Base-by-base conservation (phyloP, 2,329 filamentous ascomycete species). In the Cladosporium sp. region DNA sequence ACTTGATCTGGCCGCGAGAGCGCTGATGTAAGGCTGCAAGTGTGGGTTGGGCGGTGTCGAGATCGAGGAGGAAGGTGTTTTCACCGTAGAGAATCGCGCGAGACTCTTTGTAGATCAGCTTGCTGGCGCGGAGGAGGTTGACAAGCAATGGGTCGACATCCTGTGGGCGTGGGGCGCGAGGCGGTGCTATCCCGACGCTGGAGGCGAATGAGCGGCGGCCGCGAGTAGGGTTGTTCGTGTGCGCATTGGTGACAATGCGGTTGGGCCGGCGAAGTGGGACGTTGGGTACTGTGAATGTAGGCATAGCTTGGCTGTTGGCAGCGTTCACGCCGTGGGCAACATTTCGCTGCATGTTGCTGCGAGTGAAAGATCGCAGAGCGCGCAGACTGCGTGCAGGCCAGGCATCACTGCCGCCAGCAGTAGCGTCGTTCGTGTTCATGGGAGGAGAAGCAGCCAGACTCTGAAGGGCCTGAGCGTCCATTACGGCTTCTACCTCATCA, bases 21-120 rank as follows among this genome's bases (percentile, higher is more conserved):
- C 79, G 79, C 67, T 82, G 80, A 64, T 80, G 79, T 0, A 82
- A 70, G 1, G 73, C 73, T 1, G 70, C 70, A 10, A 82, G 75
- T 1, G 79, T 78, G 46, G 74, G 69, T 48, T 79, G 73, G 1
- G 78, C 79, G 14, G 70, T 76, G 36, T 72, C 67, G 25, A 82
- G 73, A 62, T 76, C 73, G 28, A 82, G 74, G 6, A 73, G 74
- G 69, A 81, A 80, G 21, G 66, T 65, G 65, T 81, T 81, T 28
- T 74, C 73, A 56, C 74, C 72, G 69, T 81, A 81, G 18, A 82
- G 72, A 18, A 80, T 69, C 6, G 70, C 71, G n/a, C 75, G 76
- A 7, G 79, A 75, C 71, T 82, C 79, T 62, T 73, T 71, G 70
- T 79, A 75, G 66, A 82, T 75, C n/a, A 75, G 70, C 58, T 76